Percentiles rank a stretch among this genome's conserved stretches.
phyloP scores from a whole-genome alignment of 1,139 yeast species.

The Spencermartinsiella ligniputridi region DNA sequence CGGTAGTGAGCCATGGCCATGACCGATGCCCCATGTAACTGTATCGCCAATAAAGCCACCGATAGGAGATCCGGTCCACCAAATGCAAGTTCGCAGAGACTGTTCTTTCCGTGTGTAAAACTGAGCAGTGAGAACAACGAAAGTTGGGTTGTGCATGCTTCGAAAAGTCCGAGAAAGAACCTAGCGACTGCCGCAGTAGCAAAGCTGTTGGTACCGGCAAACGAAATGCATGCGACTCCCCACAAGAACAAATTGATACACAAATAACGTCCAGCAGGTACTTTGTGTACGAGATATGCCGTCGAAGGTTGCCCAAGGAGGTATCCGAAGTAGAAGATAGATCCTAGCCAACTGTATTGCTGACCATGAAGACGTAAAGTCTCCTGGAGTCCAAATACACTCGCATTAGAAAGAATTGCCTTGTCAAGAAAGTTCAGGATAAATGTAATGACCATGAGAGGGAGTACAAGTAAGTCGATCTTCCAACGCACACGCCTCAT shows the following conservation, averaged over 20 bases:
- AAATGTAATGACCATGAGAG: slow-evolving; percentile 14
- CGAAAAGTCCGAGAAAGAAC: slow-evolving; percentile 48
- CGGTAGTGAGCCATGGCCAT: background rate
- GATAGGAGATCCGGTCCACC: slow-evolving; percentile 2
- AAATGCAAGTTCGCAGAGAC: slow-evolving; percentile 11
- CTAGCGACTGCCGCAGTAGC: slow-evolving; percentile 45
- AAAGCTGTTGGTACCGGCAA: slow-evolving; percentile 43
- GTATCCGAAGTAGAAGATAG: slow-evolving; percentile 2
- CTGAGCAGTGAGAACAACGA: slow-evolving; percentile 20
- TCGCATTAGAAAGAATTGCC: slow-evolving; percentile 29
- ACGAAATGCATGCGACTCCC: slow-evolving; percentile 43
- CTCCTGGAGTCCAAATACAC: slow-evolving; percentile 4
- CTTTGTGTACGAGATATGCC: slow-evolving; percentile 5
- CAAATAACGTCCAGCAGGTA: slow-evolving; percentile 41
- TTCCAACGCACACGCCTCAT: slow-evolving; percentile 4
- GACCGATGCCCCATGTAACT: background rate
- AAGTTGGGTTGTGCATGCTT: slow-evolving; percentile 28
- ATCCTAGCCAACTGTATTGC: slow-evolving; percentile 5
- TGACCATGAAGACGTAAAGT: slow-evolving; percentile 2
- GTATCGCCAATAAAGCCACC: slow-evolving; percentile 4
- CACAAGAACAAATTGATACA: slow-evolving; percentile 43
- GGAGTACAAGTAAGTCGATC: slow-evolving; percentile 11
- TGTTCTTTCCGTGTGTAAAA: slow-evolving; percentile 28
- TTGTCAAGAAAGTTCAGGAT: slow-evolving; percentile 32
- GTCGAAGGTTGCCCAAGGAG: slow-evolving; percentile 6